Evolutionary conservation across 768 basidiomycete species (phyloP), one percentile per base, ranked within the genome.

Genomic region (Boletales sp.): DNA sequence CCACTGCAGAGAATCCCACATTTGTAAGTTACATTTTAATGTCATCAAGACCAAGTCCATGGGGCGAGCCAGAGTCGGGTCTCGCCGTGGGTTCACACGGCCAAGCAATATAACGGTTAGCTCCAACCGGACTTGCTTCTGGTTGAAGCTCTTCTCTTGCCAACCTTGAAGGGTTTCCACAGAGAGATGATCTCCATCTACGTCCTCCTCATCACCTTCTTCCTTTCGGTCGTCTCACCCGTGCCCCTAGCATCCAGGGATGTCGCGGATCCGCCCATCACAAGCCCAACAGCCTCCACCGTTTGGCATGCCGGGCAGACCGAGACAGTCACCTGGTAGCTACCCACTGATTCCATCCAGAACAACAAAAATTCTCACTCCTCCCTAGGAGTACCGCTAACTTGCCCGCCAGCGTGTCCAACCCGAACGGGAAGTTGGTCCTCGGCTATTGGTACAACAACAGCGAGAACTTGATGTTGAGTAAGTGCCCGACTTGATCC

Each of bases 261-360:
- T 50, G 78, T 79, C 33, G 76, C 72, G 21, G 66, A 61, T 35
- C 80, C 81, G 1, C 78, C 74, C 5, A 68, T 81, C 54, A 72
- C 70, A 37, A 73, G 65, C 51, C 79, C 80, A 14, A 65, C 61
- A 10, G 60, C 66, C 1, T 57, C 56, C 11, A 70, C 74, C 5
- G 64, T 76, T 28, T 81, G 79, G 81, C 59, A 61, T 25, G 67
- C 75, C 12, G 76, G 77, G 6, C 50, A 73, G 45, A 65, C 54
- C 2, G 63, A 77, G 45, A 78, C 71, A 9, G 79, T 81, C 17
- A 79, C 77, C 17, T 81, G 80, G 79, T 75, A 57, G 70, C 54
- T 17, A 0, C 19, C 36, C n/a, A 1, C 18, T 41, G 21, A 21
- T 21, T 21, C 21, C 21, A 21, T 21, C 21, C 21, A 21, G 21